Evolutionary conservation across 176 grass and related monocot genomes (phyloP), one percentile per base, ranked within the genome.

Genomic region (Musa troglodytarum): DNA sequence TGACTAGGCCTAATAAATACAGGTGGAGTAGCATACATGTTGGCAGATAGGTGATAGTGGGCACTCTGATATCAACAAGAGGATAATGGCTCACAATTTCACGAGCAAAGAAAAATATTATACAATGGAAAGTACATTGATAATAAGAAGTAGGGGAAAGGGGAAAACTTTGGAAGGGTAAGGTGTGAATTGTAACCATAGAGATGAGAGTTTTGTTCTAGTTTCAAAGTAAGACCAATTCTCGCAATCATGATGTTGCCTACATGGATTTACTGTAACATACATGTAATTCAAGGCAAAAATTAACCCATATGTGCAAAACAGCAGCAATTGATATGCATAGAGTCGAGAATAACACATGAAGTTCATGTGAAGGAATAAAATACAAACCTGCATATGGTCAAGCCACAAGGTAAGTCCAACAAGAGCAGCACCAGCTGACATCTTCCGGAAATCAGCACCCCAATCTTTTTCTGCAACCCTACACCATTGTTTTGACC

Each of bases 331-430:
- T 43, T 43, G 34, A 43, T 43, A 43, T 43, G 34, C 34, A 43
- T 43, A 43, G 34, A 43, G 34, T 43, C 34, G 4, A 20, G 11
- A 70, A 49, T 70, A 70, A 50, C 68, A 34, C 49, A 21, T 70
- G 9, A 5, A 70, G 17, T 49, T 49, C 14, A 11, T 19, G 14
- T 26, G 23, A 54, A 71, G 61, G 57, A 34, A 69, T 69, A 26
- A 65, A 88, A 72, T 63, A 86, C 82, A 55, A 87, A 93, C 94
- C 81, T 97, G 90, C 94, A 97, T 91, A 13, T 88, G 83, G 87
- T 97, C 94, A 83, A 93, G 88, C 94, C 94, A 97, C 75, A 97
- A 77, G 52, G 94, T 93, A 71, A 97, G 84, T 66, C 87, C 88
- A 8, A 87, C 73, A 75, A 93, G 90, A 76, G 93, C 88, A 82